Conservation (phyloP, 2,329 filamentous ascomycete genomes). For the Stachybotrys echinatus region DNA sequence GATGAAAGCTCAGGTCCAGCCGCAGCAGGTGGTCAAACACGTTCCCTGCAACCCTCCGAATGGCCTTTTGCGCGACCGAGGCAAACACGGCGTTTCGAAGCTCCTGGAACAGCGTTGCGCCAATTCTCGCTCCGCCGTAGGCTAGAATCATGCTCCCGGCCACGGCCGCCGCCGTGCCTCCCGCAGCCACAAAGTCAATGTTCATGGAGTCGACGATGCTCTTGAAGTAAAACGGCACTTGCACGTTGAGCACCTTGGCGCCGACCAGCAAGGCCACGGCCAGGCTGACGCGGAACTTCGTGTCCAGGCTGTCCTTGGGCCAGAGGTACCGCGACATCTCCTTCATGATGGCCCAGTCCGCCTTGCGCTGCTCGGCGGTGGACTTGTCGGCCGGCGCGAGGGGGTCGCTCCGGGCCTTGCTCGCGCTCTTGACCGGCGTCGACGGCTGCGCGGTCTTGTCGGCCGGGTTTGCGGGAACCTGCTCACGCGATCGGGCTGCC, state of each 20-base stretch:
- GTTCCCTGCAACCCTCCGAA: slow-evolving; percentile 82
- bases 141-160: slow-evolving; percentile 91
- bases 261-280: slow-evolving; percentile 81
- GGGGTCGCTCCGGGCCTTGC: slow-evolving; percentile 20
- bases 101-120: slow-evolving; percentile 87
- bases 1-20: slow-evolving; percentile 88
- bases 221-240: slow-evolving; percentile 99
- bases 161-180: slow-evolving; percentile 84
- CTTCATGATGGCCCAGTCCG: slow-evolving; percentile 97
- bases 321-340: slow-evolving; percentile 96
- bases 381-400: slow-evolving; percentile 36
- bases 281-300: slow-evolving; percentile 77
- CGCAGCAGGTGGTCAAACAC: slow-evolving; percentile 88
- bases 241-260: slow-evolving; percentile 92
- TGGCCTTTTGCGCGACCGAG: slow-evolving; percentile 94
- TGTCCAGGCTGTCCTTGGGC: slow-evolving; percentile 73
- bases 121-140: slow-evolving; percentile 83
- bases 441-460: slow-evolving; percentile 12
- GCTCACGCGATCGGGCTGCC: slow-evolving; percentile 20
- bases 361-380: slow-evolving; percentile 85
- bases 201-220: slow-evolving; percentile 98
- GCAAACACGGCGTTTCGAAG: slow-evolving; percentile 94
- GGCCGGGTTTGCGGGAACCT: slow-evolving; percentile 11
- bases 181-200: slow-evolving; percentile 78
- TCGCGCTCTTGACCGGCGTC: slow-evolving; percentile 11